phyloP scores from a whole-genome alignment of 139 green algal species.

The Closterium sp. region DNA sequence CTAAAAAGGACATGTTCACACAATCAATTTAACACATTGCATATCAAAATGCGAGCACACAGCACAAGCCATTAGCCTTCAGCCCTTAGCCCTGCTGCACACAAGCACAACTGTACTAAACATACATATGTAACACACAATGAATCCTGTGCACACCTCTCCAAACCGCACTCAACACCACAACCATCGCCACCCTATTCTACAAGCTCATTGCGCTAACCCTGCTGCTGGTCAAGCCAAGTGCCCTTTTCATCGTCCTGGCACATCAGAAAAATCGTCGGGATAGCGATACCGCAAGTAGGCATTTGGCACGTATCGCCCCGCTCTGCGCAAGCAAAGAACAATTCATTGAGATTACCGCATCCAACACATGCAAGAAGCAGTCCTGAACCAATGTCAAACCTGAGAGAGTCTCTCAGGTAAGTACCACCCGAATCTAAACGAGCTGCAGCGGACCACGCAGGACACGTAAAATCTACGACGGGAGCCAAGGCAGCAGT shows the following conservation, averaged over 20 bases:
- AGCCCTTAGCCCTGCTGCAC: neutral
- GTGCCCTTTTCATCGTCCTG: neutral
- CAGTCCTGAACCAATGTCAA: neutral
- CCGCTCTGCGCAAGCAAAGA: constrained; percentile 2
- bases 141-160: neutral
- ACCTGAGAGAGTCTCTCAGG: no score
- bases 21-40: neutral
- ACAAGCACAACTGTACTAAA: neutral
- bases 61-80: neutral
- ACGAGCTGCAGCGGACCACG: neutral
- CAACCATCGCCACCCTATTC: neutral
- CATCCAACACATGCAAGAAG: no score
- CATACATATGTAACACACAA: no score
- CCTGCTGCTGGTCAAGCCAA: neutral
- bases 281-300: constrained; percentile 24
- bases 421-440: neutral
- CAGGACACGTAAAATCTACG: neutral
- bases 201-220: neutral
- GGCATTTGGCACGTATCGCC: constrained; percentile 20
- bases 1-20: no score
- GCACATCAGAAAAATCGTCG: neutral
- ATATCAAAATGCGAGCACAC: neutral
- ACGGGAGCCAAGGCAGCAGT: neutral
- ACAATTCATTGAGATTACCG: no score
- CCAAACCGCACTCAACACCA: neutral